Conservation (phyloP, 2,329 filamentous ascomycete genomes). For the Geosmithia flava region DNA sequence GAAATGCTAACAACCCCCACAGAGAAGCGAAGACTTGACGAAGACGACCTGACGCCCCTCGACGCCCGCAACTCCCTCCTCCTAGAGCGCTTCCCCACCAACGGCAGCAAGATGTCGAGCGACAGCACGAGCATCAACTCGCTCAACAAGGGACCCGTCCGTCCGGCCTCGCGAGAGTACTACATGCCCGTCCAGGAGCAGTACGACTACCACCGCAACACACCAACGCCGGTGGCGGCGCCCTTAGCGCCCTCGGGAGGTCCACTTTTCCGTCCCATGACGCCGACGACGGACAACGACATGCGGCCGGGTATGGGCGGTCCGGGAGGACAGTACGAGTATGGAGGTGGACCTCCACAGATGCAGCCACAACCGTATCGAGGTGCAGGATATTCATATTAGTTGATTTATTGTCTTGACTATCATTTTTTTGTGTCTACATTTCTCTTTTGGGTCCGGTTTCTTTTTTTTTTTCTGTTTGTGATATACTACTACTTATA, state of each 20-base stretch:
- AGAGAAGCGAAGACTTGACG: conserved; percentile 61
- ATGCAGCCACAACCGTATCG: background rate
- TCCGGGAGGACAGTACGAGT: background rate
- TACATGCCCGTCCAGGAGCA: conserved; percentile 13
- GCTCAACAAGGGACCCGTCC: conserved; percentile 18
- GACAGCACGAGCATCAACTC: conserved; percentile 22
- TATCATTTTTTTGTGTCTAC: background rate
- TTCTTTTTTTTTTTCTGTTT: background rate
- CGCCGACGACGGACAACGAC: conserved; percentile 16
- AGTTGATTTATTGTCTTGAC: background rate
- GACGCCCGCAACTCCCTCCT: conserved; percentile 81
- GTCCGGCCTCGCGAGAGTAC: conserved; percentile 19
- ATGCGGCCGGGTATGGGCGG: background rate
- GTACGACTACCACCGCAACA: background rate
- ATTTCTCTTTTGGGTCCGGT: too few relatives aligned
- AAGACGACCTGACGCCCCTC: conserved; percentile 76
- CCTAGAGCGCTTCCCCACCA: conserved; percentile 38
- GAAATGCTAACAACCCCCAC: conserved; percentile 5
- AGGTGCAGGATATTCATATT: background rate
- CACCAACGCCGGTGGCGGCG: conserved; percentile 5
- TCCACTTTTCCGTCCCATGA: conserved; percentile 22
- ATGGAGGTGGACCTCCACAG: background rate
- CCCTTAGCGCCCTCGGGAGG: conserved; percentile 12
- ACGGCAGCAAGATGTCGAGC: conserved; percentile 22
- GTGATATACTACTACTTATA: background rate